These are phyloP conservation scores for Sporopachydermia quercuum DNA, from an alignment of 805 yeast genomes.

Conservation along the genomic window DNA sequence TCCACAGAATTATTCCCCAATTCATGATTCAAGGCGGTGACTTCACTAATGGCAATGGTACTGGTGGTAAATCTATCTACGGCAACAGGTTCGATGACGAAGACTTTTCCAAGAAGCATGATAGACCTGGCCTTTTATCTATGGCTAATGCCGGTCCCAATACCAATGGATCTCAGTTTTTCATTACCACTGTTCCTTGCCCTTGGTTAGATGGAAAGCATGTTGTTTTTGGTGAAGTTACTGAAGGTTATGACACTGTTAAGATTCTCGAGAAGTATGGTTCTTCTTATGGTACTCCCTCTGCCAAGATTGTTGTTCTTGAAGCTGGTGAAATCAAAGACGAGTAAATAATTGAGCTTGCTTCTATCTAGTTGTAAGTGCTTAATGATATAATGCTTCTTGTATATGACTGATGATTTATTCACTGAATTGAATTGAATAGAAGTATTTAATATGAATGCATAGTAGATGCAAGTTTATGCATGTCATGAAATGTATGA, in stretches of 20 bases:
- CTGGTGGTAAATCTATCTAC: slow-evolving; percentile 84
- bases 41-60: slow-evolving; percentile 74
- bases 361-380: too few species aligned
- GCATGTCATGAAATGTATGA: too few species aligned
- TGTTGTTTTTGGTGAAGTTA: slow-evolving; percentile 89
- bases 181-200: slow-evolving; percentile 78
- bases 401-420: too few species aligned
- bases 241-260: slow-evolving; percentile 74
- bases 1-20: slow-evolving; percentile 95
- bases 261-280: slow-evolving; percentile 74
- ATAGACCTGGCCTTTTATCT: slow-evolving; percentile 68
- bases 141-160: slow-evolving; percentile 99
- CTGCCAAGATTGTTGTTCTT: slow-evolving; percentile 41
- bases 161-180: slow-evolving; percentile 96
- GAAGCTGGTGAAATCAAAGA: slow-evolving; percentile 4
- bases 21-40: slow-evolving; percentile 97
- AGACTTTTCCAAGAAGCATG: slow-evolving; percentile 60
- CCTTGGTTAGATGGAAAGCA: slow-evolving; percentile 91
- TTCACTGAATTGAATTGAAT: too few species aligned
- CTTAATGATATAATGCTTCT: too few species aligned
- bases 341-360: too few species aligned
- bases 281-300: slow-evolving; percentile 51
- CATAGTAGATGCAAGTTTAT: too few species aligned
- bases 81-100: slow-evolving; percentile 70
- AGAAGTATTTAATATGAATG: too few species aligned